Conservation (phyloP, 345 rosid genomes). For the Geranium rotundifolium region DNA sequence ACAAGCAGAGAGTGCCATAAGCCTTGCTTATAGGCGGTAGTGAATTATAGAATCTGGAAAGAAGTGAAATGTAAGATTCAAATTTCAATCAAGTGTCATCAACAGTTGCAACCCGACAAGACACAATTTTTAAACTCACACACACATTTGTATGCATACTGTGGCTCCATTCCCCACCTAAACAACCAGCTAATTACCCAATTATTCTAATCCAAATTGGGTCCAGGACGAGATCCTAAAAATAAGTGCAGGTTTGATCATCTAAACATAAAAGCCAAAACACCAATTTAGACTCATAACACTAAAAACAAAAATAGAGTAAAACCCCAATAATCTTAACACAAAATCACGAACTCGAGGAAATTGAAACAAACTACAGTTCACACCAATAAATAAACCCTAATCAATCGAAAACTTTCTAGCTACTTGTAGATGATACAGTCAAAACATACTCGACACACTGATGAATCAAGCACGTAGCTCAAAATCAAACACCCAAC, state of each 20-base stretch:
- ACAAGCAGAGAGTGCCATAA: slow-evolving; percentile 73
- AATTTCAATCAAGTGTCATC: neutral
- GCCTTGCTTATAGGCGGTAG: slow-evolving; percentile 88
- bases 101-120: neutral
- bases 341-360: no score
- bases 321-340: no score
- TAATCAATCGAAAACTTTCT: no score
- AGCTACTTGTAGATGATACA: neutral
- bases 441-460: neutral
- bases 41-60: slow-evolving; percentile 68
- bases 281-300: neutral
- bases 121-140: neutral
- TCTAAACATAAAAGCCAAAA: neutral
- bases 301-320: no score
- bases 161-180: neutral
- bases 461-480: neutral
- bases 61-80: neutral
- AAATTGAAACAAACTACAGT: no score
- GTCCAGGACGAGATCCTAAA: neutral
- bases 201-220: neutral
- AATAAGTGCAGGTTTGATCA: neutral
- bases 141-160: no score
- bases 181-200: neutral
- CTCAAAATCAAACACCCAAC: neutral
- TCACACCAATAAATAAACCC: no score